Evolutionary conservation across 257 asterid species (phyloP).

Genomic region (Ballota nigra): DNA sequence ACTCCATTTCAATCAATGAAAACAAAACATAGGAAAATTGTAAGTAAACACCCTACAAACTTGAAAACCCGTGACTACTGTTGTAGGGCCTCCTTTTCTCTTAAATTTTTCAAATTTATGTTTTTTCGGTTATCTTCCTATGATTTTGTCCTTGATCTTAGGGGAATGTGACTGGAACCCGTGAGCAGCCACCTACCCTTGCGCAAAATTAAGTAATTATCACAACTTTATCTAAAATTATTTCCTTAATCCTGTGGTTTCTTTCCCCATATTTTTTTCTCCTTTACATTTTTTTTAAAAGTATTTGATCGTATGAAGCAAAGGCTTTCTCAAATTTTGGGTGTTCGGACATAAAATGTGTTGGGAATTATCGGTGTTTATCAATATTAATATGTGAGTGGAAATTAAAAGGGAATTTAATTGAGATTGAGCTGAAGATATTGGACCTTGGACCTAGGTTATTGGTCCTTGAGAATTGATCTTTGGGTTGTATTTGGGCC

Average conservation of each 20-base stretch:
- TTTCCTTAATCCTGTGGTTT: not conserved
- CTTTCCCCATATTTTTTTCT: no score
- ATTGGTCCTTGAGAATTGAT: no score
- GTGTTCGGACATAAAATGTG: not conserved
- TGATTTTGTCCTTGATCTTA: constrained; percentile 17
- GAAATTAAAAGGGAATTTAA: no score
- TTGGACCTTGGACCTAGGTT: no score
- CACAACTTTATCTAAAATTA: constrained; percentile 12
- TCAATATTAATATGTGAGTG: no score
- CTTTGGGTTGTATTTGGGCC: no score
- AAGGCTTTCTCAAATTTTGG: not conserved
- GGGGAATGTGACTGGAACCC: constrained; percentile 32
- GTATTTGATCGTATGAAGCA: not conserved
- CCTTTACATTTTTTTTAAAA: not conserved
- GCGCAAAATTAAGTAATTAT: not conserved
- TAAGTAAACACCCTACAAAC: no score
- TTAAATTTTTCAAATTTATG: not conserved
- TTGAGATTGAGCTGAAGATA: no score
- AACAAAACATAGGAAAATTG: no score
- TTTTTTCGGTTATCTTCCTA: not conserved
- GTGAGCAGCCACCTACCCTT: constrained; percentile 23
- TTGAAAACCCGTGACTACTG: constrained; percentile 20
- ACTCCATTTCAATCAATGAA: no score
- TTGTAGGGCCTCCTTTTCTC: not conserved
- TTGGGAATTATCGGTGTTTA: no score